These are phyloP conservation scores for Phallus indusiatus DNA, from an alignment of 768 basidiomycete species.

Conservation along the genomic window DNA sequence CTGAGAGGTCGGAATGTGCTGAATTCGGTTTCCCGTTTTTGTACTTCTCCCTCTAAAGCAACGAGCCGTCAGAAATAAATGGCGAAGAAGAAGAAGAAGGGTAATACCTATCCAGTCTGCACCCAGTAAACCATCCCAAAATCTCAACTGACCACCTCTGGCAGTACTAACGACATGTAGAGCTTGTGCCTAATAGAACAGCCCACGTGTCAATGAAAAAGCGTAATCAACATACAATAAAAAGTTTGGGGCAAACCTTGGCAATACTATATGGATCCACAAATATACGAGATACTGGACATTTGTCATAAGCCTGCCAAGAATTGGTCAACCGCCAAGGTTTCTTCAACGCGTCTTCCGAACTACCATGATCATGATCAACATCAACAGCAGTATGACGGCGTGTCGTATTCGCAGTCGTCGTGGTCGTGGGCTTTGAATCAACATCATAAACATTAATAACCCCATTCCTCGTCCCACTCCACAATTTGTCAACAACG, in stretches of 20 bases:
- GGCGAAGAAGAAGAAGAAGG: neutral
- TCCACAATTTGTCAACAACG: conserved; percentile 80
- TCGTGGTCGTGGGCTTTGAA: conserved; percentile 49
- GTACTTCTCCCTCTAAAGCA: conserved; percentile 62
- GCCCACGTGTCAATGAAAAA: neutral
- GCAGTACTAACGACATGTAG: conserved; percentile 70
- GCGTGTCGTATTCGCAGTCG: too few species aligned
- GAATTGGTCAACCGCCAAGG: conserved; percentile 9
- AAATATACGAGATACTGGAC: conserved; percentile 53
- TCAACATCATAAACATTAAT: conserved; percentile 75
- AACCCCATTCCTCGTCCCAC: conserved; percentile 71
- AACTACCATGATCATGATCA: too few species aligned
- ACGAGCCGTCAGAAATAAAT: neutral
- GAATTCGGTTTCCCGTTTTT: conserved; percentile 66
- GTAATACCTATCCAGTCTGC: conserved; percentile 79
- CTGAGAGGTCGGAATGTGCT: conserved; percentile 72
- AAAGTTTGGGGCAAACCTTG: conserved; percentile 35
- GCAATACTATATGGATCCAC: conserved; percentile 74
- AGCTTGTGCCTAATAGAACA: conserved; percentile 21
- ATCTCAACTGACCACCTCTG: conserved; percentile 57
- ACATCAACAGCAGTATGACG: conserved; percentile 38
- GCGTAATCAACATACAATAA: neutral
- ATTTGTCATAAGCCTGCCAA: conserved; percentile 12
- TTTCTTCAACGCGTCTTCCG: conserved; percentile 71
- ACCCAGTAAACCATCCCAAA: conserved; percentile 88